Evolutionary conservation across 176 grass and related monocot species (phyloP), one percentile per base, ranked within the genome.

Genomic region (Lolium perenne): DNA sequence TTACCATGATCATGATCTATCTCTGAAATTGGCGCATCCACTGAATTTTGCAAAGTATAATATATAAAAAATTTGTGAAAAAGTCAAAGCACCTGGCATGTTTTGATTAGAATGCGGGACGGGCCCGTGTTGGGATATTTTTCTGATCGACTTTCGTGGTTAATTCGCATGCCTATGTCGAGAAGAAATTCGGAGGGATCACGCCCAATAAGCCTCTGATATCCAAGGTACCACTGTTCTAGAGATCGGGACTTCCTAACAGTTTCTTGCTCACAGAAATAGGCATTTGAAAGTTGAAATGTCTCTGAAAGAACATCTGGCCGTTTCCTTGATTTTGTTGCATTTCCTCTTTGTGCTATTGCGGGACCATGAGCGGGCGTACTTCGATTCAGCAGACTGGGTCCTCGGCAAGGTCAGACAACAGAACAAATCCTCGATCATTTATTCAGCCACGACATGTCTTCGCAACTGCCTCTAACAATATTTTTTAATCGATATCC

Each of bases 361-460:
- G 84, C 76, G 96, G 96, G 92, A 97, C 78, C 87, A 97, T 76
- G 93, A 97, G 90, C 89, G 93, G 26, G 91, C 95, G 49, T 97
- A 97, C 63, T 97, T 95, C 61, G 95, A 97, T 64, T 97, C 95
- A 3, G 95, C 95, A 0, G 95, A 97, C 74, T 97, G 95, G 95
- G 92, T 91, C 66, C 95, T 97, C 41, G 91, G 95, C 84, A 97
- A 97, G 92, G 95, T 97, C 86, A 90, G 62, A n/a, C 26, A 71
- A 16, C 45, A 78, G 1, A 23, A 16, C 78, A 76, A 5, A 59
- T 20, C 10, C 41, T 9, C 4, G 80, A 1, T 21, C 56, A 18
- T 38, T 48, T 13, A 51, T 57, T 80, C 87, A 74, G 22, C 0
- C 6, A 84, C 72, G 0, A 0, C 26, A 59, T 21, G 56, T 78